These are phyloP conservation scores for Dactylorhiza incarnata DNA, from an alignment of 106 monocot genomes.

Conservation along the genomic window DNA sequence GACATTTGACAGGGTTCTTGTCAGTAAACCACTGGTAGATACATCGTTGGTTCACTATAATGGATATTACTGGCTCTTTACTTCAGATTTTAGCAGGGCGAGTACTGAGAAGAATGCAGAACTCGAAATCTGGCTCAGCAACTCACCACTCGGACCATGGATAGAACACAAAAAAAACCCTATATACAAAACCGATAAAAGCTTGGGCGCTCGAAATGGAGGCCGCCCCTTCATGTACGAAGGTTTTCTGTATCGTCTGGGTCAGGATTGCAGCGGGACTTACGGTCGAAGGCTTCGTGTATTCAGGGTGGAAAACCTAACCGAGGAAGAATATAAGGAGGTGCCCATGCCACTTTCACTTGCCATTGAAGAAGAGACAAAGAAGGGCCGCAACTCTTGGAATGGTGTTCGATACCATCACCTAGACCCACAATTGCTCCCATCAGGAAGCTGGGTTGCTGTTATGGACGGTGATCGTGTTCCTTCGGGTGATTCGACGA, in stretches of 20 bases:
- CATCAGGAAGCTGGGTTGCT: conserved; percentile 45
- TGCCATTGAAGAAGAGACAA: conserved; percentile 20
- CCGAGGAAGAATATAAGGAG: conserved; percentile 30
- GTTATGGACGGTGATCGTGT: conserved; percentile 64
- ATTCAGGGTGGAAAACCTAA: conserved; percentile 36
- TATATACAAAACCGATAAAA: conserved; percentile 36
- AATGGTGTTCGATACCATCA: conserved; percentile 46
- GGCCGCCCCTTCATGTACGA: conserved; percentile 42
- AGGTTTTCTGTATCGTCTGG: conserved; percentile 36
- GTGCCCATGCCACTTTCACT: conserved; percentile 30
- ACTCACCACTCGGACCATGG: conserved; percentile 51
- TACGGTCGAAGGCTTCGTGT: conserved; percentile 34
- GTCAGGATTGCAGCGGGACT: conserved; percentile 42
- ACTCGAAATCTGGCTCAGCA: conserved; percentile 56
- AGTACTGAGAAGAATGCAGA: conserved; percentile 49
- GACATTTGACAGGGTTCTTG: conserved; percentile 46
- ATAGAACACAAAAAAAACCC: conserved; percentile 44
- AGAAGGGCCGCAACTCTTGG: conserved; percentile 51
- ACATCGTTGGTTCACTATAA: conserved; percentile 36
- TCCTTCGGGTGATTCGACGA: conserved; percentile 39
- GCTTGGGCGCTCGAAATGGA: conserved; percentile 46
- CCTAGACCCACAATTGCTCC: conserved; percentile 34
- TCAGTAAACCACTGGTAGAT: conserved; percentile 46
- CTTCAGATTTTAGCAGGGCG: conserved; percentile 44
- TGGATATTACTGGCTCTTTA: conserved; percentile 40